Percentiles rank a stretch among this genome's conserved stretches.
Evolutionary conservation across 2,329 filamentous ascomycete genomes (phyloP).

Genomic region (Fusarium abutilonis): DNA sequence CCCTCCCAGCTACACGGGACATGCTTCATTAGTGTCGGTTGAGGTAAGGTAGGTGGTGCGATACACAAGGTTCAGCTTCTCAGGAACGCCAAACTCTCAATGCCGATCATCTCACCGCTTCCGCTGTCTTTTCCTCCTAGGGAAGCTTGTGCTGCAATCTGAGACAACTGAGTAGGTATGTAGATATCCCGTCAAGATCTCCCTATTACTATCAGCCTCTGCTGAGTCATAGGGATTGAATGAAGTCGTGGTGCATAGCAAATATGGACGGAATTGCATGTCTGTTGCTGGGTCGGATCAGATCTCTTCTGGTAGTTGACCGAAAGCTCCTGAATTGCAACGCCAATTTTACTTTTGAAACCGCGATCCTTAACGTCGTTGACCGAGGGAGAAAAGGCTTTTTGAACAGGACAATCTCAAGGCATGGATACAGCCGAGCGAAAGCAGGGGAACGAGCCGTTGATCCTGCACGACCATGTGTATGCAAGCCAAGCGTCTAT

Average conservation of each 20-base stretch:
- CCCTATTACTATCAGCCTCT: conserved; percentile 3
- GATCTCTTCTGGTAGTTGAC: conserved; percentile 2
- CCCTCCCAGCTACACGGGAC: conserved; percentile 40
- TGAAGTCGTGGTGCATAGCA: background rate
- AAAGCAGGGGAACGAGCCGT: conserved; percentile 9
- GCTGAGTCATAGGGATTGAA: background rate
- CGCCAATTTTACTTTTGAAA: background rate
- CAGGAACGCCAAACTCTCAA: conserved; percentile 29
- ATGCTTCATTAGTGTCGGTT: conserved; percentile 37
- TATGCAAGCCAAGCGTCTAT: background rate
- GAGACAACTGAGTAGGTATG: background rate
- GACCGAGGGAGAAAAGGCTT: background rate
- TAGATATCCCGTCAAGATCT: background rate
- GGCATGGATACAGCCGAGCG: conserved; percentile 3
- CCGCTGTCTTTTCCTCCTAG: conserved; percentile 4
- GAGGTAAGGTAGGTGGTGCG: conserved; percentile 26
- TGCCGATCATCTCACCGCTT: conserved; percentile 38
- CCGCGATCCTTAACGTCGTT: background rate
- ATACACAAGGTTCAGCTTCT: conserved; percentile 37
- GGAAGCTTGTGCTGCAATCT: conserved; percentile 2
- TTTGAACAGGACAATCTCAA: background rate
- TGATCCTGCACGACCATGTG: background rate
- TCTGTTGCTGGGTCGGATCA: conserved; percentile 9
- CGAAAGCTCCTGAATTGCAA: background rate
- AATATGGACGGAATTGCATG: conserved; percentile 1